A percentile compares a stretch with the other conserved stretches of the same genome.
Evolutionary conservation across 176 grass and related monocot species (phyloP).

Genomic region (Avena sativa): DNA sequence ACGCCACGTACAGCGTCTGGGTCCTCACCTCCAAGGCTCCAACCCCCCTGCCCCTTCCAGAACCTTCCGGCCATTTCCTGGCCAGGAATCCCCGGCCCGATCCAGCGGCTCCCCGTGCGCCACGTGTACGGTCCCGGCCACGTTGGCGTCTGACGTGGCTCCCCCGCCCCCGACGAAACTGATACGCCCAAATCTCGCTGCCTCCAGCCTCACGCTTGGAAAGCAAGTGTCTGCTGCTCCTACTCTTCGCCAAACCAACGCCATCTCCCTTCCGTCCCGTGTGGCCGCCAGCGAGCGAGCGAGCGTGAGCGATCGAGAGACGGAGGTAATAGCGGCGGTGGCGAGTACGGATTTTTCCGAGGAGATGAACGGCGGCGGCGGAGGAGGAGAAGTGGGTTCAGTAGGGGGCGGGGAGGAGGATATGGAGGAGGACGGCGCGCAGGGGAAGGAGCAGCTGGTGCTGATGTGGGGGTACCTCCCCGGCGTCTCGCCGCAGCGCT

Average conservation of each 20-base stretch:
- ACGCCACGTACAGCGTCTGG: slow-evolving; percentile 48
- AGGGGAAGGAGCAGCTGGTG: slow-evolving; percentile 66
- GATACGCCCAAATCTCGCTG: slow-evolving; percentile 66
- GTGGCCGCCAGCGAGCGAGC: slow-evolving; percentile 33
- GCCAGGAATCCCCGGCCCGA: slow-evolving; percentile 51
- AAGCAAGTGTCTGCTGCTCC: slow-evolving; percentile 38
- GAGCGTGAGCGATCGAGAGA: slow-evolving; percentile 8
- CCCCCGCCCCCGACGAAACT: slow-evolving; percentile 59
- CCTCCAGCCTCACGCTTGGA: slow-evolving; percentile 50
- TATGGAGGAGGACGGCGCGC: slow-evolving; percentile 43
- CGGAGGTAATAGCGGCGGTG: neutral
- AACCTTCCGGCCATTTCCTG: slow-evolving; percentile 79
- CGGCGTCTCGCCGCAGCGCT: slow-evolving; percentile 89
- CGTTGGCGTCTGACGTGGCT: slow-evolving; percentile 72
- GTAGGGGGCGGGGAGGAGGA: slow-evolving; percentile 61
- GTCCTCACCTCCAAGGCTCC: slow-evolving; percentile 16
- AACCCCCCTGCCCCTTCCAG: slow-evolving; percentile 61
- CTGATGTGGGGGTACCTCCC: slow-evolving; percentile 99
- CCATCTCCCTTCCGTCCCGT: slow-evolving; percentile 23
- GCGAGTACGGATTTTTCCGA: slow-evolving; percentile 21
- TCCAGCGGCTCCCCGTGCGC: slow-evolving; percentile 53
- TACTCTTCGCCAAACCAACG: slow-evolving; percentile 44
- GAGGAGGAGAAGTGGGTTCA: slow-evolving; percentile 29
- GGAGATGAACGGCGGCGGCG: slow-evolving; percentile 74
- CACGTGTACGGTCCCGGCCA: slow-evolving; percentile 48